Conservation (phyloP, 495 filamentous ascomycete genomes). For the Trichocladium uniseriatum region DNA sequence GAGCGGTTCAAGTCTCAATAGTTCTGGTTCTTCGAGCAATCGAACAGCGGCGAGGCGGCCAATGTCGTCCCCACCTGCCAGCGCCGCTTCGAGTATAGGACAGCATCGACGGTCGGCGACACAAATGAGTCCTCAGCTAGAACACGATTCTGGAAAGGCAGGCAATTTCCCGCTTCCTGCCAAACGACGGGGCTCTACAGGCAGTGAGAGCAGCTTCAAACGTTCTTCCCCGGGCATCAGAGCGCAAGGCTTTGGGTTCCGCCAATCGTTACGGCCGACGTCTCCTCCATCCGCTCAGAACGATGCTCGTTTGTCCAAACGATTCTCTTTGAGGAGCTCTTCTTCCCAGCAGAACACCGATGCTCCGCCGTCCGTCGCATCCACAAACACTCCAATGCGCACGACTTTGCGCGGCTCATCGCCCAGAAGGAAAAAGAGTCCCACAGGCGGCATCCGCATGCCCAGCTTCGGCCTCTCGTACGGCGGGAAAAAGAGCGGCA, state of each 20-base stretch:
- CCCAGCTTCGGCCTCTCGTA: slow-evolving; percentile 25
- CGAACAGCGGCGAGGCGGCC: not conserved
- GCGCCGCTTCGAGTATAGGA: not conserved
- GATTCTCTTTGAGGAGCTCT: slow-evolving; percentile 34
- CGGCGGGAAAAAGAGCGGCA: slow-evolving; percentile 19
- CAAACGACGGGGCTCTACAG: slow-evolving; percentile 35
- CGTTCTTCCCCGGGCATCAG: slow-evolving; percentile 22
- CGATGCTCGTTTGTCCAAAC: slow-evolving; percentile 21
- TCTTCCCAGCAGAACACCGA: slow-evolving; percentile 17
- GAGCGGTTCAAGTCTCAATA: not conserved
- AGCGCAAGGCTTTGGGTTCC: slow-evolving; percentile 26
- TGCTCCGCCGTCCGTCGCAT: slow-evolving; percentile 2
- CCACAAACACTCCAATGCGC: slow-evolving; percentile 21
- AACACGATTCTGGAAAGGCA: slow-evolving; percentile 12
- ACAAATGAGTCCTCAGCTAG: slow-evolving; percentile 6
- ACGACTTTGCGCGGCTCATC: slow-evolving; percentile 21
- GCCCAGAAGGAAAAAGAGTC: slow-evolving; percentile 15
- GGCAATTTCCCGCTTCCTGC: slow-evolving; percentile 11
- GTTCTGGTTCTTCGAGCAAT: not conserved
- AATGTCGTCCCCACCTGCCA: slow-evolving; percentile 5
- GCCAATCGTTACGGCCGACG: slow-evolving; percentile 33
- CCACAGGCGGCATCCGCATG: slow-evolving; percentile 21
- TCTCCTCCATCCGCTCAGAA: slow-evolving; percentile 17
- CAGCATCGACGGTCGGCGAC: slow-evolving; percentile 6
- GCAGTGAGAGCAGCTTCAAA: slow-evolving; percentile 44